Conservation (phyloP, 2,329 filamentous ascomycete species). For the Diaporthe nobilis region DNA sequence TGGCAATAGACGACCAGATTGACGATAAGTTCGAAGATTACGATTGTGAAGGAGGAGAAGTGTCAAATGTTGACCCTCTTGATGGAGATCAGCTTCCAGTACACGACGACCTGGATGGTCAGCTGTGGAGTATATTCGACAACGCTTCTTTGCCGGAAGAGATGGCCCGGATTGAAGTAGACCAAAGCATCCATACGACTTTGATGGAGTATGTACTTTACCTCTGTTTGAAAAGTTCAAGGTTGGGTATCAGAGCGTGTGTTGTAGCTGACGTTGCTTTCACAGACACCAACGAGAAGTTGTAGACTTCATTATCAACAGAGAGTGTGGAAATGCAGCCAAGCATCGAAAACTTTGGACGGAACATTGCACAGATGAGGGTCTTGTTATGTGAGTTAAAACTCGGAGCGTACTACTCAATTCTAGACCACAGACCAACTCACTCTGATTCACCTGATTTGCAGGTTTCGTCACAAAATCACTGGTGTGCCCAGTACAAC, state of each 20-base stretch:
- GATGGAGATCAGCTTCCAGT: neutral
- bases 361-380: neutral
- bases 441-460: neutral
- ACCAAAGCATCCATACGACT: neutral
- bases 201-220: neutral
- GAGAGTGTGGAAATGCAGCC: neutral
- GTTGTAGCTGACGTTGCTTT: neutral
- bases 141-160: neutral
- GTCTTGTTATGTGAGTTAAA: neutral
- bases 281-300: neutral
- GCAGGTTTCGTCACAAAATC: conserved; percentile 17
- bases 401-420: neutral
- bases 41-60: neutral
- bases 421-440: neutral
- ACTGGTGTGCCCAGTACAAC: conserved; percentile 19
- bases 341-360: neutral
- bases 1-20: conserved; percentile 35
- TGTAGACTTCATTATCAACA: neutral
- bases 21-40: neutral
- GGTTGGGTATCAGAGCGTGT: neutral
- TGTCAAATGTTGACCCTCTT: neutral
- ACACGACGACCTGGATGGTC: neutral
- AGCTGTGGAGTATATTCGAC: neutral
- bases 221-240: neutral
- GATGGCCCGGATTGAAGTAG: neutral